These are phyloP conservation scores for Tephrocybe sp. DNA, from an alignment of 768 basidiomycete species.

Conservation along the genomic window DNA sequence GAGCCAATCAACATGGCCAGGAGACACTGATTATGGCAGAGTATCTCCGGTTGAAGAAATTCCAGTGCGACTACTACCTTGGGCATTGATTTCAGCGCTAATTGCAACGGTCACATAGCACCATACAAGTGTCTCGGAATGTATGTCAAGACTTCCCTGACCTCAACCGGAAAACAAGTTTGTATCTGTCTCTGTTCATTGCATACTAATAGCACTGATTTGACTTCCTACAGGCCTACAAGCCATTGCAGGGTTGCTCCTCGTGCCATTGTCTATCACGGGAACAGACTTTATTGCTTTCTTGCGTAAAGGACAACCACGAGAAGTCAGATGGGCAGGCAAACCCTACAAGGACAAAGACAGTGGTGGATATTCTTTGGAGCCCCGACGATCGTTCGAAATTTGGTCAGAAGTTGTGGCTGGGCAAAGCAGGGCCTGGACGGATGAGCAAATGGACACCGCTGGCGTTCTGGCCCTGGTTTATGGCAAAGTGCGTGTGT, in stretches of 20 bases:
- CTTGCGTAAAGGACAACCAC: slow-evolving; percentile 68
- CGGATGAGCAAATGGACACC: slow-evolving; percentile 81
- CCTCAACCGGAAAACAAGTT: slow-evolving; percentile 52
- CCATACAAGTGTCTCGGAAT: slow-evolving; percentile 68
- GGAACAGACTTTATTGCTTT: slow-evolving; percentile 84
- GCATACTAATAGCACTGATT: background rate
- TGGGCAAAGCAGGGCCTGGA: slow-evolving; percentile 69
- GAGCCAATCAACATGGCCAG: slow-evolving; percentile 68
- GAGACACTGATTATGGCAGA: slow-evolving; percentile 79
- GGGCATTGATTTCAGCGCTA: background rate
- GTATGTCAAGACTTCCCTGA: slow-evolving; percentile 73
- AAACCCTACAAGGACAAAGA: slow-evolving; percentile 52
- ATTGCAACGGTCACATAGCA: slow-evolving; percentile 30
- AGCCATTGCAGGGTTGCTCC: slow-evolving; percentile 69
- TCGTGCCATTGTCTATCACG: slow-evolving; percentile 67
- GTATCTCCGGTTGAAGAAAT: slow-evolving; percentile 72
- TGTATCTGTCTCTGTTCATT: background rate
- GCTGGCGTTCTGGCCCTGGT: slow-evolving; percentile 77
- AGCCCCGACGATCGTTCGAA: slow-evolving; percentile 80
- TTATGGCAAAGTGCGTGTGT: slow-evolving; percentile 58
- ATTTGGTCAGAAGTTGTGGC: slow-evolving; percentile 74
- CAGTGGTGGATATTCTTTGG: slow-evolving; percentile 39
- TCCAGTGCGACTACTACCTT: slow-evolving; percentile 31
- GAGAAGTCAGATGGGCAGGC: slow-evolving; percentile 78
- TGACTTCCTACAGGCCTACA: slow-evolving; percentile 40